Base-by-base conservation (phyloP, 768 basidiomycete genomes). In the Dacryopinax spathularia region DNA sequence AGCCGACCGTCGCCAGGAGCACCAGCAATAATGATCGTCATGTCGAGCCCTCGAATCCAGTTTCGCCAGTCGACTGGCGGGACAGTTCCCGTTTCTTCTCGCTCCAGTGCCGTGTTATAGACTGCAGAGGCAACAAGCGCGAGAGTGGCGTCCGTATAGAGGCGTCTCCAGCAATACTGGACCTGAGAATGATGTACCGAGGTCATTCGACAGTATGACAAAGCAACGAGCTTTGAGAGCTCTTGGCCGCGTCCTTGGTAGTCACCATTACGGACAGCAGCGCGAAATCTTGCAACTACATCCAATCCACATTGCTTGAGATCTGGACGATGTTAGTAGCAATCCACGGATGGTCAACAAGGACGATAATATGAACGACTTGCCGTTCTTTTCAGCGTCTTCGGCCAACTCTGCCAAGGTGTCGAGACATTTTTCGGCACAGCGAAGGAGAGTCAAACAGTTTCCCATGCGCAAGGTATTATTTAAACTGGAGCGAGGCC, bases 11-110 rank as follows among this genome's bases (percentile, higher is more conserved):
- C 73, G 1, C 87, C 89, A 25, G 84, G 78, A 1, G 86, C 83
- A 1, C 93, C 93, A 15, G 91, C 86, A 60, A 94, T 79, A 66
- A 98, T 84, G 66, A 97, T 85, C 1, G 87, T 86, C 67, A 78
- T 79, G 70, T 99, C 96, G 27, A 97, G 75, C 15, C 78, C 74
- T 4, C 77, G 75, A 36, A 97, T 80, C 25, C 69, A 62, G 1
- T 68, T 80, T 77, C 44, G 76, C 77, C 65, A 76, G 16, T 44
- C 60, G 0, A 22, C 1, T 16, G 61, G 31, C 7, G 36, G 60
- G 9, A 20, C 39, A 64, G 35, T 27, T 39, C 1, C 18, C 3
- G 33, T 31, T 62, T 18, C 39, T 20, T 60, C 61, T 12, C 44
- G 10, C 33, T 29, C 34, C 60, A 20, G 1, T 22, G 33, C n/a